Evolutionary conservation across 2,329 filamentous ascomycete genomes (phyloP).

Genomic region (Canariomyces notabilis): DNA sequence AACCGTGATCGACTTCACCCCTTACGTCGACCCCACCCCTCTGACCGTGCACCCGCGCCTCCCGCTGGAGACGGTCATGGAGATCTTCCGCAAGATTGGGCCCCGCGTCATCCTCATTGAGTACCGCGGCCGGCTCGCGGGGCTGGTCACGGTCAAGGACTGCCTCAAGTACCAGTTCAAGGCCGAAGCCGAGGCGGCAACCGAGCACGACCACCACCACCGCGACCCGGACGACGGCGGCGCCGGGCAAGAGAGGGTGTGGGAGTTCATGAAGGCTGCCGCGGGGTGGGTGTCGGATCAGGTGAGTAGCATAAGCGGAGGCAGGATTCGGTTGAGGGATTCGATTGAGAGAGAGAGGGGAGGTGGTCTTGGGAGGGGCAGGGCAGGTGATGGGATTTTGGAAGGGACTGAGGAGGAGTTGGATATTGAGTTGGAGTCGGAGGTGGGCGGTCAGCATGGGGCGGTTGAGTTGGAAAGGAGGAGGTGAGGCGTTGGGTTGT

Average conservation of each 20-base stretch:
- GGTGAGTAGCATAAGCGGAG: conserved; percentile 49
- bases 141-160: conserved; percentile 93
- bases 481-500: conserved; percentile 1
- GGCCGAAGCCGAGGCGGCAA: conserved; percentile 63
- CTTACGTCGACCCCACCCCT: conserved; percentile 84
- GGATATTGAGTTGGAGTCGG: conserved; percentile 12
- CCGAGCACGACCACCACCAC: conserved; percentile 55
- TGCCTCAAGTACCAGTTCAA: conserved; percentile 97
- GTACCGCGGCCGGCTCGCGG: conserved; percentile 75
- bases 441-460: conserved; percentile 15
- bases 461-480: conserved; percentile 21
- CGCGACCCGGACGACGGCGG: conserved; percentile 53
- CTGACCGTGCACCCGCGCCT: conserved; percentile 87
- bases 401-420: conserved; percentile 26
- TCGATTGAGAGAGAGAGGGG: conserved; percentile 19
- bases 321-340: conserved; percentile 49
- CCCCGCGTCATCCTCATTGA: conserved; percentile 91
- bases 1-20: conserved; percentile 66
- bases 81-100: conserved; percentile 96
- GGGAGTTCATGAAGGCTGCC: conserved; percentile 50
- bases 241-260: conserved; percentile 60
- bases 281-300: conserved; percentile 56
- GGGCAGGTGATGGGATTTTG: conserved; percentile 14
- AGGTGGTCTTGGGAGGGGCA: background rate
- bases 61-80: conserved; percentile 94